Evolutionary conservation across 306 rosid genomes (phyloP), one percentile per base, ranked within the genome.

Genomic region (Vigna mungo): DNA sequence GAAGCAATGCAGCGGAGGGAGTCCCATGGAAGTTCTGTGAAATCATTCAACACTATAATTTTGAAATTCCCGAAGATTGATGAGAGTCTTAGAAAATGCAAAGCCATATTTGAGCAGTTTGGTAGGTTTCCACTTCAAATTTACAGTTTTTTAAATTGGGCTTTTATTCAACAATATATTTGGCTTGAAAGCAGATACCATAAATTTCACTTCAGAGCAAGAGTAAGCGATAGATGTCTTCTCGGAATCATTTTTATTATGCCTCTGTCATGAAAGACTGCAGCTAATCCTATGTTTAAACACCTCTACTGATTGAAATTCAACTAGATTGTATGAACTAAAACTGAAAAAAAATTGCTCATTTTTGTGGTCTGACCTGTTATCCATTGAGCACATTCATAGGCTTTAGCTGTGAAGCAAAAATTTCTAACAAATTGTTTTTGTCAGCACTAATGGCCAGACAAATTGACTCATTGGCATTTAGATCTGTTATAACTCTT

Each of bases 41-140:
- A 84, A 81, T 92, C 99, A 14, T 92, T 95, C 85, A 85, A 95
- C 84, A 79, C 83, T 80, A 74, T 95, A 72, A 91, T 95, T 86
- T 85, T 95, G 87, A 92, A 95, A 67, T 95, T 95, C 71, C 97
- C 93, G 32, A 95, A 95, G 89, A 90, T 95, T 30, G 99, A 92
- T 30, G 96, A 86, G 79, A 95, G 88, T 86, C 86, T 95, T 30
- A 83, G 96, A 79, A 95, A 87, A 59, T 95, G 99, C 92, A 87
- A 84, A 85, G 84, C 84, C 60, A 90, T 81, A 77, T 95, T 90
- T 58, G 79, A 90, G 87, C 87, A 87, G 79, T 95, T 95, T 72
- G 99, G 98, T 94, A 73, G 78, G 93, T 80, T 66, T 78, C 52
- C 51, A 70, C 37, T 74, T 74, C 83, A 52, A 51, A 34, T 69